Base-by-base conservation (phyloP, 1,139 yeast species). In the Hansenula sp. region DNA sequence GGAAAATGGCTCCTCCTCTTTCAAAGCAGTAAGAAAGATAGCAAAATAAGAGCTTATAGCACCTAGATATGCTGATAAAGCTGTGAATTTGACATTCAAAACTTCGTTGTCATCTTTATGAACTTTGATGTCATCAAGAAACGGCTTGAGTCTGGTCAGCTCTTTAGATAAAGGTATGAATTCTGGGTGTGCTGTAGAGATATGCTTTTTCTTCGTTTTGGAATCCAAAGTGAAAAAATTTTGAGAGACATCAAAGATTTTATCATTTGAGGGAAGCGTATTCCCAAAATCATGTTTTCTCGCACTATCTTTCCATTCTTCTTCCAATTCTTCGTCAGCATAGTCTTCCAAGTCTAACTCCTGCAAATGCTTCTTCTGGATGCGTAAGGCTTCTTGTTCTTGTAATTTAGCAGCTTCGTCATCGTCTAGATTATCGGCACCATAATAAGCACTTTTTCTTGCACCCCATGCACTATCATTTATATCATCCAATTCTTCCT, bases 371-470 rank as follows among this genome's bases (percentile, higher is more conserved):
- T 83, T 81, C 68, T 84, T 86, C 65, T 91, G 98, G 52, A 89
- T 82, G 60, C 90, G 80, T 46, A 88, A 60, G 0, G 98, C 98
- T 66, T 93, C 98, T 54, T 82, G 82, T 46, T 94, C 93, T 68
- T 90, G 84, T 49, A 79, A 81, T 49, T 79, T 81, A 7, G 88
- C 87, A 39, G 81, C 85, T 48, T 84, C 96, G 34, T 83, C 89
- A 50, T 85, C 89, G 47, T 84, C 91, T 2, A 70, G 64, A 30
- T 77, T 83, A 57, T 83, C 91, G 31, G 94, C 97, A 45, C 95
- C 96, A 54, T 79, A 93, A 63, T 89, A 91, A 54, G 86, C 83
- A 51, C 77, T 75, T 49, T 75, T 74, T 27, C 80, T 75, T 4
- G 77, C 70, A 40, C 99, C 98, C 98, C 99, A 91, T 8, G 85